These are phyloP conservation scores for Hsuehochloa calcarea DNA, from an alignment of 176 grass and related monocot genomes.

Conservation along the genomic window DNA sequence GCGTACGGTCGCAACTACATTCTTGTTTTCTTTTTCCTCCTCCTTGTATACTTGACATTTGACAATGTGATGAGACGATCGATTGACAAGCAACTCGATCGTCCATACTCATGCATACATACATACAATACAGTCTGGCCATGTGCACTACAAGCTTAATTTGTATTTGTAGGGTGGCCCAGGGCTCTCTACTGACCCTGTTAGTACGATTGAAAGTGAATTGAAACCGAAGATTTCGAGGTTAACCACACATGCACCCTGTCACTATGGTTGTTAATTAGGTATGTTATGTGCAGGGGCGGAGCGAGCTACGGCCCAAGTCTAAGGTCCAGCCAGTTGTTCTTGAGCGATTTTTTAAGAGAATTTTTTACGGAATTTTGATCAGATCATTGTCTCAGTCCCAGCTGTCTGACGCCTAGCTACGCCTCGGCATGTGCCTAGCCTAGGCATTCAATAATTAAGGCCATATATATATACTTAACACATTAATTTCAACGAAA, in stretches of 20 bases:
- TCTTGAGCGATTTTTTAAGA: no score
- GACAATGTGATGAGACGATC: neutral
- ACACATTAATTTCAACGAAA: slow-evolving; percentile 1
- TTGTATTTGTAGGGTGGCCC: neutral
- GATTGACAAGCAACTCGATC: neutral
- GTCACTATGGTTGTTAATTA: neutral
- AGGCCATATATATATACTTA: neutral
- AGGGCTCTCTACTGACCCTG: neutral
- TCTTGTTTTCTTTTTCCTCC: neutral
- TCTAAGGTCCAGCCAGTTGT: no score
- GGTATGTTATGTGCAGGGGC: neutral
- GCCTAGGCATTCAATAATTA: neutral
- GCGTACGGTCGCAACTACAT: neutral
- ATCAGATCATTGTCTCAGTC: no score
- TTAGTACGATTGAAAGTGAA: neutral
- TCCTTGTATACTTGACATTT: neutral
- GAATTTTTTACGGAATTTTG: no score
- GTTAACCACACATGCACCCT: neutral
- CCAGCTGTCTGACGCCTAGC: no score
- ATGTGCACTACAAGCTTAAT: neutral
- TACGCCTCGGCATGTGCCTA: neutral
- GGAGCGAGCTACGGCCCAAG: no score
- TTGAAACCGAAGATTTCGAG: slow-evolving; percentile 15
- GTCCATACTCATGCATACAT: no score
- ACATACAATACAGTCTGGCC: neutral